These are phyloP conservation scores for Pseudocercospora crystallina DNA, from an alignment of 2,329 filamentous ascomycete species.

Conservation along the genomic window DNA sequence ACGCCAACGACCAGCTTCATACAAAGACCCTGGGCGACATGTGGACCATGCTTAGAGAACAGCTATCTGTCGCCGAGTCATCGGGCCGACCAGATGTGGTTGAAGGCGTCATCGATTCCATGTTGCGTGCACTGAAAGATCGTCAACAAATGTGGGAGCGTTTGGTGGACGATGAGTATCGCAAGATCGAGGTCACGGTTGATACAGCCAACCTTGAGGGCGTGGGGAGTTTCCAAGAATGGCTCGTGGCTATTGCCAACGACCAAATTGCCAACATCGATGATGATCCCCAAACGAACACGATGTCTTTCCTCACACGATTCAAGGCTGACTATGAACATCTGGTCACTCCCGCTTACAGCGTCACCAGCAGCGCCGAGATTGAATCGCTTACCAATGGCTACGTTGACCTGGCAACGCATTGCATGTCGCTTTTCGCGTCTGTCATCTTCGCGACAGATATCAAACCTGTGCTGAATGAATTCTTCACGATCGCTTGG, in stretches of 20 bases:
- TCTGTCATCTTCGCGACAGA: conserved; percentile 86
- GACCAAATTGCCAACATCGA: conserved; percentile 99
- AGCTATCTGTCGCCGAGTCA: conserved; percentile 79
- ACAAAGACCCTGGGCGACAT: conserved; percentile 90
- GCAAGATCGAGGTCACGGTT: conserved; percentile 63
- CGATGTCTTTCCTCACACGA: conserved; percentile 77
- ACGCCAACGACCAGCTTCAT: conserved; percentile 86
- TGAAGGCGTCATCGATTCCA: conserved; percentile 92
- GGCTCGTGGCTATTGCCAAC: conserved; percentile 94
- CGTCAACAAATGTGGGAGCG: conserved; percentile 85
- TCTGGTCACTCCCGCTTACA: conserved; percentile 76
- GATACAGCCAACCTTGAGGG: conserved; percentile 66
- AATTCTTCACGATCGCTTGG: conserved; percentile 89
- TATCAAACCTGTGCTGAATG: conserved; percentile 72
- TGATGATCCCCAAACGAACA: conserved; percentile 69
- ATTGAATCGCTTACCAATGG: conserved; percentile 77
- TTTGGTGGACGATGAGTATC: conserved; percentile 82
- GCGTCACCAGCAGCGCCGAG: conserved; percentile 69
- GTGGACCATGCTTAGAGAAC: conserved; percentile 96
- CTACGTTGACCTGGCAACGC: conserved; percentile 92
- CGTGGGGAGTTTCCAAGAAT: conserved; percentile 75
- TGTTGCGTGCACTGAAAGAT: conserved; percentile 81
- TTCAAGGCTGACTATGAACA: conserved; percentile 83
- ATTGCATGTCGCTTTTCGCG: conserved; percentile 86
- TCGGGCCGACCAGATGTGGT: conserved; percentile 86